Evolutionary conservation across 2,329 filamentous ascomycete species (phyloP).

Genomic region (Phaeophleospora eucalypticola): DNA sequence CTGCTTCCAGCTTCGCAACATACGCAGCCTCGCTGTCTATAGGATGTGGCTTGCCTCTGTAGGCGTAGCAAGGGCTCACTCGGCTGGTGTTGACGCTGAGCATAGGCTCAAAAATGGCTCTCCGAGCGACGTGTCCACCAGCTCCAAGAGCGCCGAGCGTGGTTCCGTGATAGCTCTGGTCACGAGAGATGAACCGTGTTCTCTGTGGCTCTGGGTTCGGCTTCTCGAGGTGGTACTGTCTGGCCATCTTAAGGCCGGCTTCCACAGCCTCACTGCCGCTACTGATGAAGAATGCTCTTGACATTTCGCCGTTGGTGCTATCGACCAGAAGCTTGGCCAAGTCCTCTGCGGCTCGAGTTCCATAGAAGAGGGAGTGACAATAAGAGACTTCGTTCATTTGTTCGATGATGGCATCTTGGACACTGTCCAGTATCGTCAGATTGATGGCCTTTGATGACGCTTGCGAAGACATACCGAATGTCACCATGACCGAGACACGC

Average conservation of each 20-base stretch:
- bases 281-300: conserved; percentile 53
- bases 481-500: conserved; percentile 67
- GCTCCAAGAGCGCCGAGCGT: conserved; percentile 64
- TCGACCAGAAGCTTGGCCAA: conserved; percentile 49
- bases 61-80: conserved; percentile 65
- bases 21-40: conserved; percentile 52
- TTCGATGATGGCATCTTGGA: conserved; percentile 55
- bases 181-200: conserved; percentile 59
- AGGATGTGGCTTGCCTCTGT: conserved; percentile 44
- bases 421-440: conserved; percentile 26
- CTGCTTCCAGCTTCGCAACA: conserved; percentile 55
- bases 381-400: conserved; percentile 60
- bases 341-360: conserved; percentile 51
- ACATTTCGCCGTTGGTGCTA: conserved; percentile 51
- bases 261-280: conserved; percentile 66
- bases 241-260: conserved; percentile 62
- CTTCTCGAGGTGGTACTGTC: conserved; percentile 63
- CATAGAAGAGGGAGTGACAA: conserved; percentile 57
- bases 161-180: conserved; percentile 66
- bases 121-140: conserved; percentile 58
- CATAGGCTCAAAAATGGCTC: conserved; percentile 58
- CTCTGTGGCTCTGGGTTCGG: conserved; percentile 50
- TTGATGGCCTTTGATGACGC: not conserved
- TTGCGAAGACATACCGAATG: conserved; percentile 35
- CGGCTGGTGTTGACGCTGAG: conserved; percentile 51